Conservation (phyloP, 2,329 filamentous ascomycete species). For the Penicillium palitans region DNA sequence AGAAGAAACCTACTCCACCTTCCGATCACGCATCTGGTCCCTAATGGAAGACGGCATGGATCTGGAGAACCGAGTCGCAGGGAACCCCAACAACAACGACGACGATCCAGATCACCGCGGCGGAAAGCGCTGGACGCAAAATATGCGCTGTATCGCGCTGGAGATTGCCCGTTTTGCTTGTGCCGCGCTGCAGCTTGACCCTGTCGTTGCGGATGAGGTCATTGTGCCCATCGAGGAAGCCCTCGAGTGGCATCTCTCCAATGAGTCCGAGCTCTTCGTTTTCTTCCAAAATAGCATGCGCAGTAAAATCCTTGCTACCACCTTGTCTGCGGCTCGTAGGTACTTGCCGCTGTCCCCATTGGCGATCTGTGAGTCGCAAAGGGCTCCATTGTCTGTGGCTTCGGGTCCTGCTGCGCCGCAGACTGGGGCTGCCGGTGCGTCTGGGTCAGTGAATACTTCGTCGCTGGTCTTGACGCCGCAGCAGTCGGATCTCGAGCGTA, state of each 20-base stretch:
- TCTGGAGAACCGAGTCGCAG: slow-evolving; percentile 12
- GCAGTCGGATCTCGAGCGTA: slow-evolving; percentile 43
- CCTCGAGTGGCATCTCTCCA: slow-evolving; percentile 38
- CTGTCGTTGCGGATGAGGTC: slow-evolving; percentile 35
- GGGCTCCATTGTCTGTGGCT: slow-evolving; percentile 23
- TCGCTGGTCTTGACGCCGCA: slow-evolving; percentile 23
- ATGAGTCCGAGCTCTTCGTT: slow-evolving; percentile 34
- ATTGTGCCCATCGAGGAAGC: slow-evolving; percentile 36
- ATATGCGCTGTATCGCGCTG: slow-evolving; percentile 41
- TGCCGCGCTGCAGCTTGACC: slow-evolving; percentile 31
- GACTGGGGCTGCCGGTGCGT: neutral
- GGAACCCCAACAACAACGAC: slow-evolving; percentile 14
- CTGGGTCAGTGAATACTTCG: neutral
- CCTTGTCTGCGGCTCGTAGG: slow-evolving; percentile 34
- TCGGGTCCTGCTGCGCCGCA: slow-evolving; percentile 10
- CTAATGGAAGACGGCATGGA: slow-evolving; percentile 40
- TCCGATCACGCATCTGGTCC: slow-evolving; percentile 43
- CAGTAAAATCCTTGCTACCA: slow-evolving; percentile 35
- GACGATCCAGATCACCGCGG: slow-evolving; percentile 22
- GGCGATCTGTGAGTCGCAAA: slow-evolving; percentile 47
- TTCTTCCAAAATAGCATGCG: slow-evolving; percentile 38
- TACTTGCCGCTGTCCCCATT: slow-evolving; percentile 46
- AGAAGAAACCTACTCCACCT: slow-evolving; percentile 36
- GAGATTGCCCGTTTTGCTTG: slow-evolving; percentile 46
- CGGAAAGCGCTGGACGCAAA: slow-evolving; percentile 37